phyloP scores from a whole-genome alignment of 2,329 filamentous ascomycete genomes.

The Didymella pinodella region DNA sequence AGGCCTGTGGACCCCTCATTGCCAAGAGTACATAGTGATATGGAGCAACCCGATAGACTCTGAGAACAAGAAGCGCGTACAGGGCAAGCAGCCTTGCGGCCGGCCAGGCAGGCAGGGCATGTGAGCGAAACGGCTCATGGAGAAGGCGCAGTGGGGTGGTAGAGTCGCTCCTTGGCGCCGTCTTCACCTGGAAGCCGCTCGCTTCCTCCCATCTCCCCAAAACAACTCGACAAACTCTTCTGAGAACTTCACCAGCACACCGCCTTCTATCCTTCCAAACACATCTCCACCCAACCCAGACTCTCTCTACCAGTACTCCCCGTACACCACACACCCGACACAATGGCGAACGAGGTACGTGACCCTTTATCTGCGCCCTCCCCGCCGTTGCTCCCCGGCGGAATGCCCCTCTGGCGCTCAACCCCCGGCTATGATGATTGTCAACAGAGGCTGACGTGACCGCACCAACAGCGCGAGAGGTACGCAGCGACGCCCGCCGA shows the following conservation, averaged over 20 bases:
- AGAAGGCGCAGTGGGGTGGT: slow-evolving; percentile 36
- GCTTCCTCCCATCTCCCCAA: slow-evolving; percentile 37
- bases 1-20: slow-evolving; percentile 20
- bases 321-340: slow-evolving; percentile 42
- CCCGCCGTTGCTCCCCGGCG: slow-evolving; percentile 48
- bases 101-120: slow-evolving; percentile 20
- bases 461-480: slow-evolving; percentile 58
- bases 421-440: slow-evolving; percentile 42
- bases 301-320: slow-evolving; percentile 25
- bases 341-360: slow-evolving; percentile 71
- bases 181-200: slow-evolving; percentile 36
- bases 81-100: slow-evolving; percentile 13
- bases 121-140: slow-evolving; percentile 28
- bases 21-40: slow-evolving; percentile 14
- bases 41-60: background rate
- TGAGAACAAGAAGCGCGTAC: background rate
- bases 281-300: slow-evolving; percentile 33
- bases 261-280: slow-evolving; percentile 35
- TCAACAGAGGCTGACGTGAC: slow-evolving; percentile 49
- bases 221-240: slow-evolving; percentile 38
- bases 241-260: slow-evolving; percentile 36
- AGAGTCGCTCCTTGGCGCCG: slow-evolving; percentile 26
- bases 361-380: slow-evolving; percentile 46
- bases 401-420: slow-evolving; percentile 53
- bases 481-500: slow-evolving; percentile 43